Conservation (phyloP, 1,139 yeast species). For the Sugiyamaella castrensis region DNA sequence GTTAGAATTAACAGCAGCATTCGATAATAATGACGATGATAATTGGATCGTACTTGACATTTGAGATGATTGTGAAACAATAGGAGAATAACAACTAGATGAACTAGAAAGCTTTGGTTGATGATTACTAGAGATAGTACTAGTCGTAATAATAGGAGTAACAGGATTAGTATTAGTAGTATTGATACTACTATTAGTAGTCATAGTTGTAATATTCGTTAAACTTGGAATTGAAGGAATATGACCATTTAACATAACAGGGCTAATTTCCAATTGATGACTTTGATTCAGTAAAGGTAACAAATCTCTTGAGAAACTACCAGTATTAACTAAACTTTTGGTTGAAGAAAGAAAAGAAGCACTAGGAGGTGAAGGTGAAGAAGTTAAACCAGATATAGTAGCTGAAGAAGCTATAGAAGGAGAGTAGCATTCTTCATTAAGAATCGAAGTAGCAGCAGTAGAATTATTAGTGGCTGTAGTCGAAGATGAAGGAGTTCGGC, state of each 20-base stretch:
- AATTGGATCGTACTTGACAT: background rate
- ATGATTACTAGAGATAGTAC: background rate
- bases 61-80: constrained; percentile 4
- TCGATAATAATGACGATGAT: background rate
- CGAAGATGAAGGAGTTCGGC: constrained; percentile 12
- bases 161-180: background rate
- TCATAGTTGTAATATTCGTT: background rate
- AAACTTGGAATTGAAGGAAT: background rate
- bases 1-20: too few species aligned
- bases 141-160: background rate
- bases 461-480: constrained; percentile 10
- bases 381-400: background rate
- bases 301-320: constrained; percentile 15
- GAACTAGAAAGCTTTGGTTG: constrained; percentile 13
- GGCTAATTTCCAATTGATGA: background rate
- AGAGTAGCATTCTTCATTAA: background rate
- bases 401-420: background rate
- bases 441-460: constrained; percentile 9
- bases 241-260: background rate
- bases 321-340: constrained; percentile 4
- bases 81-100: constrained; percentile 16
- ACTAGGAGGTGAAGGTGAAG: constrained; percentile 2
- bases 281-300: constrained; percentile 14
- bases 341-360: constrained; percentile 7
- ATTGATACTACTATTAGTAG: background rate